These are phyloP conservation scores for Sporopachydermia lactativora DNA, from an alignment of 805 yeast genomes.

Conservation along the genomic window DNA sequence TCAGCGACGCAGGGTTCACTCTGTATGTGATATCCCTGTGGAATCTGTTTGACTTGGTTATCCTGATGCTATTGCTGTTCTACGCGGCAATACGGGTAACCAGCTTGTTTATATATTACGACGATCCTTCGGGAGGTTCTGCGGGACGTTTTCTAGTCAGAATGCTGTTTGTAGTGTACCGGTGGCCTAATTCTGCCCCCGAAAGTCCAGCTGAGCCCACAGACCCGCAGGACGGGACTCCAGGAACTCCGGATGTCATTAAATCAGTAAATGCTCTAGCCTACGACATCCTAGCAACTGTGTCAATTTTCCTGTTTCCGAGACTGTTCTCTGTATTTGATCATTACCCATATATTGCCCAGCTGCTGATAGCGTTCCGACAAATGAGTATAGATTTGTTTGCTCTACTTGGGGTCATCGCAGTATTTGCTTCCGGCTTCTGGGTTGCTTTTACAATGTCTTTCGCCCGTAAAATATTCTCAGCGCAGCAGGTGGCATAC, in stretches of 20 bases:
- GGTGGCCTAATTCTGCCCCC: too few relatives aligned
- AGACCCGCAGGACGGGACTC: too few relatives aligned
- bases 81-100: conserved; percentile 14
- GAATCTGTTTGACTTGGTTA: conserved; percentile 34
- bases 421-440: conserved; percentile 38
- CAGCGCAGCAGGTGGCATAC: conserved; percentile 31
- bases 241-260: background rate
- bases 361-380: conserved; percentile 35
- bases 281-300: conserved; percentile 21
- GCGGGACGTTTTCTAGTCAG: too few relatives aligned
- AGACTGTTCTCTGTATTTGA: conserved; percentile 35
- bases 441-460: conserved; percentile 38
- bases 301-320: conserved; percentile 36
- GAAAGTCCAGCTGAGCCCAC: background rate
- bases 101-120: background rate
- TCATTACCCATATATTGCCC: conserved; percentile 35
- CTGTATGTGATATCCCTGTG: conserved; percentile 36
- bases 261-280: conserved; percentile 7
- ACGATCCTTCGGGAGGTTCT: background rate
- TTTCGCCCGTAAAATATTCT: conserved; percentile 27
- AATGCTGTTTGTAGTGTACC: background rate
- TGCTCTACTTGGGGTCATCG: conserved; percentile 32
- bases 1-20: conserved; percentile 29
- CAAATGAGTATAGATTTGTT: conserved; percentile 36
- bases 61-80: conserved; percentile 24